Base-by-base conservation (phyloP, 768 basidiomycete genomes). In the Leccinellum albellum region DNA sequence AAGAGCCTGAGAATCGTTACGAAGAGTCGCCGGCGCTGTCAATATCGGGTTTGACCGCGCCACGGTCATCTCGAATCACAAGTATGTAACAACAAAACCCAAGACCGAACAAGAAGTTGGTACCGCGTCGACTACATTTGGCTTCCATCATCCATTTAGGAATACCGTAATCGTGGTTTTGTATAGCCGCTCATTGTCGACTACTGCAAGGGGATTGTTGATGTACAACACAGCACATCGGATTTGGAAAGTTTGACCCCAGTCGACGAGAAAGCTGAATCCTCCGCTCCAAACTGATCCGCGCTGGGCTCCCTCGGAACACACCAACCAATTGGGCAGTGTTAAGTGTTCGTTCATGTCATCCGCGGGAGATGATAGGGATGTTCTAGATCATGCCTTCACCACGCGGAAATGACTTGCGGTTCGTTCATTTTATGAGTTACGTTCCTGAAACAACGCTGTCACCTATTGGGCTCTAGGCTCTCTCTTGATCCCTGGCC, bases 181-280 rank as follows among this genome's bases (percentile, higher is more conserved):
- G 24, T 48, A 46, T 53, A 29, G 31, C 24, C 15, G 21, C 44
- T 53, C 6, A 15, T 35, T 17, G 51, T 56, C 31, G 21, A 54
- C 53, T 49, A 21, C 9, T 54, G 50, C 45, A 40, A 56, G 53
- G 50, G 29, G 59, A 56, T 56, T 60, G 46, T 51, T 50, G 53
- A 49, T 46, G 40, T 28, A 49, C 42, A 42, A n/a, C 29, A 35
- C 23, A 42, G 20, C 51, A 57, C 60, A 20, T n/a, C n/a, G n/a
- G 47, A 51, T 58, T 58, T 53, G 56, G 66, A 54, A 65, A 26
- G 44, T 55, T 28, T 20, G 47, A 46, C 15, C 63, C n/a, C 48
- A 32, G n/a, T 32, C 29, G 9, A 24, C 13, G 46, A 44, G 51
- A 53, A 53, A 53, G n/a, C 54, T 46, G 31, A 54, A 53, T 33